Base-by-base conservation (phyloP, 176 grass and related monocot species). In the Alloteropsis semialata region DNA sequence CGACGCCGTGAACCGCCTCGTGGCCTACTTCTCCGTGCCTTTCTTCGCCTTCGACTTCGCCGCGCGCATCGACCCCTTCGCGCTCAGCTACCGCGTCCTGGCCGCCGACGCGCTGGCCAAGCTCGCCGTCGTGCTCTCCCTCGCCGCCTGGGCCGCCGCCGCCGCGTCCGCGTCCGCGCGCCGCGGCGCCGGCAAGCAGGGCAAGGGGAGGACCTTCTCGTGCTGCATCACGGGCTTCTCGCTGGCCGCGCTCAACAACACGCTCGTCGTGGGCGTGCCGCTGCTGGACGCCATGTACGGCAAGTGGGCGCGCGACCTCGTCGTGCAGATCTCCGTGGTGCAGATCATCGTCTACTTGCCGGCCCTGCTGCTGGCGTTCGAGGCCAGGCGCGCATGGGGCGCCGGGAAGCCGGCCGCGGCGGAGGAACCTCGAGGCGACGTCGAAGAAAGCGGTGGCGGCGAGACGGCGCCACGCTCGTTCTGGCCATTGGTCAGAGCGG, bases 11-110 rank as follows among this genome's bases (percentile, higher is more conserved):
- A 91, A 98, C 90, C 86, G 92, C n/a, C 88, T 98, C 29, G 96
- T 98, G 1, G 58, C 84, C 59, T 95, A 84, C 84, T 93, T 98
- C 92, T 60, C 88, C 68, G 43, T 98, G 8, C 96, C 96, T 44
- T 98, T 95, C 89, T 95, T 98, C 84, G 81, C 86, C 81, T 98
- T 95, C 58, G 90, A 93, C 63, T 98, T 98, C 88, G 88, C 90
- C 27, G 6, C 81, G 63, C 90, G 84, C 85, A 82, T 86, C 59
- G 76, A 98, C 75, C 92, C 96, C 42, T 95, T 82, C 78, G 63
- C 90, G 38, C 88, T 95, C 78, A 93, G 81, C 81, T 89, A 84
- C 81, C 79, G 90, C 72, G 82, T 93, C 65, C 82, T 98, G 15
- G 86, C 88, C 10, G 92, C 96, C 30, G 92, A 98, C 82, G 92